These are phyloP conservation scores for Forsythia suspensa DNA, from an alignment of 257 asterid genomes.

Conservation along the genomic window DNA sequence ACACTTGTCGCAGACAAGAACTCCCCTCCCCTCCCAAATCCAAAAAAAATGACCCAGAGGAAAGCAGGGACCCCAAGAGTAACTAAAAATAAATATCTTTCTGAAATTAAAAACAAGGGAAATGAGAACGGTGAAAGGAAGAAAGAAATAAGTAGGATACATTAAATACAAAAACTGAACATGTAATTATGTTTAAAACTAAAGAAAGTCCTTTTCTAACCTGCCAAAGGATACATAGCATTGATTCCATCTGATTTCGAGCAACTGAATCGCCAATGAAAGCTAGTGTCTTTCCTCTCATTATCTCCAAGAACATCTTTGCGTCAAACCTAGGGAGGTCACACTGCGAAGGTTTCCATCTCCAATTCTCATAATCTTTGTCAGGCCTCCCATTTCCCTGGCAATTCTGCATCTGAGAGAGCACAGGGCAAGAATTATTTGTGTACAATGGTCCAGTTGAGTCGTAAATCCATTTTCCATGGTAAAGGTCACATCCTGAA, in stretches of 20 bases:
- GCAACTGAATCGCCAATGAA: conserved; percentile 96
- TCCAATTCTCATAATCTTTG: conserved; percentile 85
- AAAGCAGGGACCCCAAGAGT: not conserved
- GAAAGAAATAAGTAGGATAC: not conserved
- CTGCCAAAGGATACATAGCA: conserved; percentile 97
- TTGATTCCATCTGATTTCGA: conserved; percentile 96
- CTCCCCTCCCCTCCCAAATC: not conserved
- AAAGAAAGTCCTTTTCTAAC: conserved; percentile 29
- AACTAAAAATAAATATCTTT: not conserved
- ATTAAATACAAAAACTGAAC: not conserved
- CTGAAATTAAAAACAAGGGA: not conserved
- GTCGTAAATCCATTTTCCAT: conserved; percentile 84
- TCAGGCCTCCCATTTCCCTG: conserved; percentile 98
- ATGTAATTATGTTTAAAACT: conserved; percentile 5
- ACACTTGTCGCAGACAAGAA: not conserved
- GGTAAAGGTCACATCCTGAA: conserved; percentile 82
- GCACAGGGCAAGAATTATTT: conserved; percentile 80
- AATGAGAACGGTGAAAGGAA: not conserved
- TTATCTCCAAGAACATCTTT: conserved; percentile 69
- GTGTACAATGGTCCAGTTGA: conserved; percentile 70
- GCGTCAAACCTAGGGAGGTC: conserved; percentile 78
- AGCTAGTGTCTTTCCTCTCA: conserved; percentile 94
- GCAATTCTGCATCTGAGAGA: conserved; percentile 91
- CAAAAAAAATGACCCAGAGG: not conserved
- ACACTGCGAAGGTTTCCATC: conserved; percentile 89